Base-by-base conservation (phyloP, 805 yeast genomes). In the Candida michaelii region DNA sequence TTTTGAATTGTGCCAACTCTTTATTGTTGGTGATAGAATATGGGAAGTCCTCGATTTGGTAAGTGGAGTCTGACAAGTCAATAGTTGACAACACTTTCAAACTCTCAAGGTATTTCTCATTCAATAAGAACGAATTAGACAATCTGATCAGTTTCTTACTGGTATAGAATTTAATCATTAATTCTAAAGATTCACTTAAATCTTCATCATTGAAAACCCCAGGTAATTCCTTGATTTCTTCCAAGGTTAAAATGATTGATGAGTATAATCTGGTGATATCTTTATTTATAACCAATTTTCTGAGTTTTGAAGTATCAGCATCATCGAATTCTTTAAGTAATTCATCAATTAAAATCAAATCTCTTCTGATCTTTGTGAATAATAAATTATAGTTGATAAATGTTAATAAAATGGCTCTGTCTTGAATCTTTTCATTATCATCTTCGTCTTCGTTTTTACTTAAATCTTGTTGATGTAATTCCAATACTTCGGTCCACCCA, bases 191-290 rank as follows among this genome's bases (percentile, higher is more conserved):
- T 5, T 65, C 63, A 47, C 68, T 59, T 42, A 91, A 71, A 16
- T 75, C 82, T 40, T 85, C 93, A 58, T 89, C 96, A 40, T 87
- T 86, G 56, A 85, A 81, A 14, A 91, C 96, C 71, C 98, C 98
- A 0, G 97, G 97, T 39, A 93, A 73, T 46, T 89, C 96, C 55
- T 76, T 71, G 35, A 89, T 63, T 50, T 83, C 83, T 3, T 63
- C 63, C 27, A 83, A 58, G 13, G 85, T 80, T 36, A 71, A 65
- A 10, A 73, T 59, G 29, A 87, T 71, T 7, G 73, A 66, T 16
- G 74, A 77, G 45, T 71, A 73, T 17, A 83, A 58, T 44, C 82
- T 71, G 30, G 73, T 55, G 5, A 66, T 57, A 48, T 80, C 82
- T 43, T 66, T 69, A 36, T 63, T 55, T 33, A 46, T 52, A 6